phyloP scores from a whole-genome alignment of 306 rosid species.

The Begonia fuchsioides region DNA sequence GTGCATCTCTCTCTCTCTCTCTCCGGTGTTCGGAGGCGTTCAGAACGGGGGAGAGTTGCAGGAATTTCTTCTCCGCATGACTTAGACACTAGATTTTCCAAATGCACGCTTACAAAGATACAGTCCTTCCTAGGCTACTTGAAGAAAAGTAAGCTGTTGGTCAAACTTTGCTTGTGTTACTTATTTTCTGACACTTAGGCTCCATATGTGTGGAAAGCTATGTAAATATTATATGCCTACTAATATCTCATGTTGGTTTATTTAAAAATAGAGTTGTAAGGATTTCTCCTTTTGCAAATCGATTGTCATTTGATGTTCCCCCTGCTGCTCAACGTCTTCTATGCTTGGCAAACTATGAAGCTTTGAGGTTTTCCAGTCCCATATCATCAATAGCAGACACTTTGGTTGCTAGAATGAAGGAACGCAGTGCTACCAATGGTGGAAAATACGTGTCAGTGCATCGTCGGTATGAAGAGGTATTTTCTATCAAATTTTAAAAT shows the following conservation, averaged over 20 bases:
- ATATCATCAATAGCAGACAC: constrained; percentile 56
- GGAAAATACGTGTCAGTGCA: constrained; percentile 91
- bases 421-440: constrained; percentile 60
- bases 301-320: constrained; percentile 89
- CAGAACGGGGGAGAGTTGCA: background rate
- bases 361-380: constrained; percentile 63
- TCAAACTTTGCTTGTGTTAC: background rate
- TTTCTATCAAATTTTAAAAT: constrained; percentile 10
- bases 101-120: constrained; percentile 73
- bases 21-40: background rate
- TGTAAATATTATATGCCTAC: too few relatives aligned
- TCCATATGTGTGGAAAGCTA: too few relatives aligned
- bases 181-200: too few relatives aligned
- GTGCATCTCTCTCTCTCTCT: background rate
- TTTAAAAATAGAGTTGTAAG: constrained; percentile 59
- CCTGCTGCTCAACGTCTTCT: constrained; percentile 80
- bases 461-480: constrained; percentile 97
- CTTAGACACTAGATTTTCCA: constrained; percentile 7
- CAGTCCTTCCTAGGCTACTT: constrained; percentile 79
- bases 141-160: constrained; percentile 82
- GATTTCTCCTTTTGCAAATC: constrained; percentile 94
- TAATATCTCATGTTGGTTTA: too few relatives aligned
- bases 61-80: constrained; percentile 13
- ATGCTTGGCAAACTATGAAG: constrained; percentile 89
- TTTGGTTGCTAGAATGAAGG: constrained; percentile 76